Evolutionary conservation across 371 early-diverging fungal species (phyloP).

Genomic region (Batkoa obscura): DNA sequence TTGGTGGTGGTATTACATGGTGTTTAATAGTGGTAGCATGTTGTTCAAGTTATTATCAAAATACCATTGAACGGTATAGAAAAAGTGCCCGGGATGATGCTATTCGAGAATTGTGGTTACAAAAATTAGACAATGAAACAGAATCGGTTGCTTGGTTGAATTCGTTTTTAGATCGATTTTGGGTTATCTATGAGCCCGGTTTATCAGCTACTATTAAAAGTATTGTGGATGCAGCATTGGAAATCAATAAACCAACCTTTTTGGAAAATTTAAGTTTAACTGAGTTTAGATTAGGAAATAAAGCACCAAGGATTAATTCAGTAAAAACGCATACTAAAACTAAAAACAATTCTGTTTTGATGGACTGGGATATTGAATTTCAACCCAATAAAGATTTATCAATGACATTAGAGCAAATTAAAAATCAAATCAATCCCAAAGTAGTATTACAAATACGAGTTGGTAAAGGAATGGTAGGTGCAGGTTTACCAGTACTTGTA

Average conservation of each 20-base stretch:
- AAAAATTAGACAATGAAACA: constrained; percentile 21
- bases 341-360: constrained; percentile 67
- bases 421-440: constrained; percentile 62
- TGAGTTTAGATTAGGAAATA: constrained; percentile 95
- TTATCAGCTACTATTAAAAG: constrained; percentile 58
- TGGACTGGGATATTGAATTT: constrained; percentile 87
- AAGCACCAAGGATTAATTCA: constrained; percentile 77
- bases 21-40: constrained; percentile 4
- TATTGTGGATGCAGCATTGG: constrained; percentile 48
- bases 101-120: constrained; percentile 29
- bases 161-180: constrained; percentile 67
- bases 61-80: constrained; percentile 37
- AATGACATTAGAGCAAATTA: constrained; percentile 34
- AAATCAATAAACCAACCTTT: constrained; percentile 66
- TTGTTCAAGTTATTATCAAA: constrained; percentile 41
- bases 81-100: constrained; percentile 42
- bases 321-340: constrained; percentile 59
- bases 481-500: constrained; percentile 82
- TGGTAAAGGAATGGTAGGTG: constrained; percentile 76
- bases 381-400: constrained; percentile 59
- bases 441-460: constrained; percentile 80
- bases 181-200: constrained; percentile 89
- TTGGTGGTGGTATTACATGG: constrained; percentile 7
- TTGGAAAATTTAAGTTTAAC: constrained; percentile 76
- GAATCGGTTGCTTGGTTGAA: constrained; percentile 97